A percentile compares a stretch with the other conserved stretches of the same genome.
phyloP scores from a whole-genome alignment of 495 filamentous ascomycete species.

The Penicillium antarcticum region DNA sequence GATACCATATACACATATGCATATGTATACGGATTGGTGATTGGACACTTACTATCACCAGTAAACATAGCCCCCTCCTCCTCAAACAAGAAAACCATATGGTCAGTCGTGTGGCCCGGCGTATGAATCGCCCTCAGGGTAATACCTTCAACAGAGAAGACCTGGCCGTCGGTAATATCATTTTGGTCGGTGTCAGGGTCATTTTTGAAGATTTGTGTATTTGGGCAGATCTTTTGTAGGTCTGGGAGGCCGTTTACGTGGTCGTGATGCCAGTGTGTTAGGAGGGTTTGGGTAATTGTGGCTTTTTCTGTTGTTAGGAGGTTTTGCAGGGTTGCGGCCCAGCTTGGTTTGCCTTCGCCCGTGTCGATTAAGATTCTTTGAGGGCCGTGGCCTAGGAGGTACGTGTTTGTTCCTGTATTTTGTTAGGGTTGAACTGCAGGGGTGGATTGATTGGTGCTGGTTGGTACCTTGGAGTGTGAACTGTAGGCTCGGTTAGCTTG shows the following conservation, averaged over 20 bases:
- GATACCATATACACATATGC: no score
- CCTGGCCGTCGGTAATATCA: slow-evolving; percentile 66
- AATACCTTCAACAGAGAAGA: slow-evolving; percentile 71
- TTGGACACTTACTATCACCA: slow-evolving; percentile 62
- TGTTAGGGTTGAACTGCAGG: slow-evolving; percentile 5
- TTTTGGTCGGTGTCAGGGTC: slow-evolving; percentile 35
- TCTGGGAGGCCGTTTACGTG: slow-evolving; percentile 73
- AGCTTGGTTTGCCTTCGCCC: slow-evolving; percentile 62
- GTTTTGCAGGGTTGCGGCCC: slow-evolving; percentile 55
- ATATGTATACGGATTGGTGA: no score
- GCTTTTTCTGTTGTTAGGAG: slow-evolving; percentile 65
- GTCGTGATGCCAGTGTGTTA: slow-evolving; percentile 92
- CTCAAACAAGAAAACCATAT: slow-evolving; percentile 67
- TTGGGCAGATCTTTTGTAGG: slow-evolving; percentile 58
- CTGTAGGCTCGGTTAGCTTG: slow-evolving; percentile 18
- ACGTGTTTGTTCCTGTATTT: slow-evolving; percentile 74
- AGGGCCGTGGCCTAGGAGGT: slow-evolving; percentile 69
- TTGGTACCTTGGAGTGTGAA: slow-evolving; percentile 52
- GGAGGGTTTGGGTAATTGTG: slow-evolving; percentile 58
- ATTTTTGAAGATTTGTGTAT: slow-evolving; percentile 51
- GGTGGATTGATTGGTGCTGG: background rate
- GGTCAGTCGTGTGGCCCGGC: slow-evolving; percentile 85
- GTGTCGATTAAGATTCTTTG: slow-evolving; percentile 76
- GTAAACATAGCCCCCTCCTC: slow-evolving; percentile 89
- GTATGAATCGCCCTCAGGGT: slow-evolving; percentile 71